Evolutionary conservation across 495 filamentous ascomycete genomes (phyloP), one percentile per base, ranked within the genome.

Genomic region (Xanthoparmelia taractica): DNA sequence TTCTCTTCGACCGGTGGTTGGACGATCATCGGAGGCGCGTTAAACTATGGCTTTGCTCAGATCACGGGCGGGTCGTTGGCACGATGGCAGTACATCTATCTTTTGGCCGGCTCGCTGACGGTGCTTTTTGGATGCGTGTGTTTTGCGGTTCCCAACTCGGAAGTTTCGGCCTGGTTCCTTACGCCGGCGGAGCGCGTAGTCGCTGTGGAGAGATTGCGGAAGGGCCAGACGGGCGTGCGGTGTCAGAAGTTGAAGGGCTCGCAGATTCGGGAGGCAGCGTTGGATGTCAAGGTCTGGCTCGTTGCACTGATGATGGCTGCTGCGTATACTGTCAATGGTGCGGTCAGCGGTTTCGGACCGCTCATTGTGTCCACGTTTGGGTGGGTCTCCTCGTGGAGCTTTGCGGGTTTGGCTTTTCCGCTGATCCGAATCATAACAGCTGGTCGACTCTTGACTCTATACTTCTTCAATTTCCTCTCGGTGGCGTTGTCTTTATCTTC

Each of bases 351-450:
- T 0, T 90, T 90, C 68, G 87, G 88, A 0, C 87, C 87, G 4
- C 72, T 90, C 7, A 90, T 91, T 63, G 87, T 92, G 4, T 82
- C 79, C 3, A 91, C 86, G 0, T 91, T 90, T 65, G 88, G 87
- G 61, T 69, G 58, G 7, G 61, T 34, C 17, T 36, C 4, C 10
- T 29, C 15, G 29, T 13, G 8, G 8, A n/a, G 27, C 57, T 7
- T 36, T n/a, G 12, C 23, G 33, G 36, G 8, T 23, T 43, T 18
- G 4, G 20, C 2, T 41, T 8, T n/a, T 25, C 13, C n/a, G 5
- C 54, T 50, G 45, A 45, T 55, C 37, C 47, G 41, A 15, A 37
- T 6, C 4, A 27, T 7, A 23, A 1, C 47, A 66, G 65, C 41
- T 91, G 81, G 71, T 75, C 76, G 27, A 81, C 81, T 0, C 75